Percentiles rank a stretch among this genome's conserved stretches.
Evolutionary conservation across 1,139 yeast genomes (phyloP).

Genomic region (Diutina ranongensis): DNA sequence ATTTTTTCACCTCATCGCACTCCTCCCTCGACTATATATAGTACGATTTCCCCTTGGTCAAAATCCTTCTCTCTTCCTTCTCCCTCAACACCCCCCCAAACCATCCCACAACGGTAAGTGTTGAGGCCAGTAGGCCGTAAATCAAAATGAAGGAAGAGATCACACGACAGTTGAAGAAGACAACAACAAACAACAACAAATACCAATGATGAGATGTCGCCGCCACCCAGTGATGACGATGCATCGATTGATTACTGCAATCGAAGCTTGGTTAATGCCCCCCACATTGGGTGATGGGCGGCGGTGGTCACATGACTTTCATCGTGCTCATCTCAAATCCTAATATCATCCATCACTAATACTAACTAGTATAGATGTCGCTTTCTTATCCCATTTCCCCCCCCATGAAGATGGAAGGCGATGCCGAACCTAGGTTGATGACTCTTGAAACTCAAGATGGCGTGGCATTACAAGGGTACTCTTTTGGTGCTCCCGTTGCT

Average conservation of each 20-base stretch:
- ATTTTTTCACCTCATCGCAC: slow-evolving; percentile 1
- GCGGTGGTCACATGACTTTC: not conserved
- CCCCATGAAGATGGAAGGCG: slow-evolving; percentile 73
- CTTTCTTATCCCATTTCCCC: slow-evolving; percentile 71
- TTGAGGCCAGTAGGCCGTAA: slow-evolving; percentile 6
- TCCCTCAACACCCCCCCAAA: slow-evolving; percentile 6
- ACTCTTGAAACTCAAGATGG: slow-evolving; percentile 92
- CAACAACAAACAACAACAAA: too few relatives aligned
- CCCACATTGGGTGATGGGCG: not conserved
- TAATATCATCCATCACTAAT: not conserved
- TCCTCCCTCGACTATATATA: not conserved
- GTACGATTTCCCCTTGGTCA: not conserved
- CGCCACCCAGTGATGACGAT: too few relatives aligned
- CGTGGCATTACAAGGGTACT: slow-evolving; percentile 82
- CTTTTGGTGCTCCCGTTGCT: slow-evolving; percentile 87
- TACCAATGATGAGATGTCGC: too few relatives aligned
- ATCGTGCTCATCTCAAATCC: not conserved
- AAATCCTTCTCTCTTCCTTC: slow-evolving; percentile 4
- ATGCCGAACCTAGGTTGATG: slow-evolving; percentile 45
- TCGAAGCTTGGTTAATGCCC: too few relatives aligned
- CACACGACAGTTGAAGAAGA: too few relatives aligned
- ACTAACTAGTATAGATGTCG: slow-evolving; percentile 5
- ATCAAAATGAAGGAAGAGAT: too few relatives aligned
- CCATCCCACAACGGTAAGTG: slow-evolving; percentile 3
- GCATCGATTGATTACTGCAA: too few relatives aligned